phyloP scores from a whole-genome alignment of 1,284 basidiomycete species.

The Puccinia brachypodii region DNA sequence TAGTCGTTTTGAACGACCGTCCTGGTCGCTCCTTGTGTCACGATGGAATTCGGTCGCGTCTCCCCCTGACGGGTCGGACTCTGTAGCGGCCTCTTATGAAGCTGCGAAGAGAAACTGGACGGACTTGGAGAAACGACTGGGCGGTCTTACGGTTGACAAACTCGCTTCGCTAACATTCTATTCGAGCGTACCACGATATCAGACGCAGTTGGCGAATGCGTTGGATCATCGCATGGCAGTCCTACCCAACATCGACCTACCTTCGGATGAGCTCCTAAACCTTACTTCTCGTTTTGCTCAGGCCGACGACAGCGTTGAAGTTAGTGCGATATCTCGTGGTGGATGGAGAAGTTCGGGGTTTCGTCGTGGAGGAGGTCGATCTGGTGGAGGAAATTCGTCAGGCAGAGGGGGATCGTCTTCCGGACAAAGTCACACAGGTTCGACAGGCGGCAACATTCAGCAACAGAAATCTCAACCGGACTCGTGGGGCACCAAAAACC shows the following conservation, averaged over 20 bases:
- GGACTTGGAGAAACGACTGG: background rate
- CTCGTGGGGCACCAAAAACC: background rate
- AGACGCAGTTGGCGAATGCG: background rate
- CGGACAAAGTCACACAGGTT: background rate
- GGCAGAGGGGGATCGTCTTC: background rate
- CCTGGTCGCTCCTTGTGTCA: background rate
- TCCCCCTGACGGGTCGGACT: background rate
- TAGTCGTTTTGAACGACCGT: background rate
- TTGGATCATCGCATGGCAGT: background rate
- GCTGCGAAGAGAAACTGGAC: too few relatives aligned
- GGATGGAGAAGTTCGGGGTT: background rate
- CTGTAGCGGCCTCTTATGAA: background rate
- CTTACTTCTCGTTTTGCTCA: background rate
- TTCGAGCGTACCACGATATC: background rate
- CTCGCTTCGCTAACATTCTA: background rate
- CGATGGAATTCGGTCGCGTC: background rate
- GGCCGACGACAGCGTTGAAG: background rate
- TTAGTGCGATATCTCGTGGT: too few relatives aligned
- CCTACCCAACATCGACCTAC: background rate
- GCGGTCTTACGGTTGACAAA: background rate
- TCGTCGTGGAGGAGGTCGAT: background rate
- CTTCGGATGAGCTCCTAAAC: background rate
- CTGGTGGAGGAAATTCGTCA: background rate
- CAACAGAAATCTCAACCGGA: background rate
- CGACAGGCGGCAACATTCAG: background rate